Base-by-base conservation (phyloP, 306 rosid genomes). In the Cucurbita pepo region DNA sequence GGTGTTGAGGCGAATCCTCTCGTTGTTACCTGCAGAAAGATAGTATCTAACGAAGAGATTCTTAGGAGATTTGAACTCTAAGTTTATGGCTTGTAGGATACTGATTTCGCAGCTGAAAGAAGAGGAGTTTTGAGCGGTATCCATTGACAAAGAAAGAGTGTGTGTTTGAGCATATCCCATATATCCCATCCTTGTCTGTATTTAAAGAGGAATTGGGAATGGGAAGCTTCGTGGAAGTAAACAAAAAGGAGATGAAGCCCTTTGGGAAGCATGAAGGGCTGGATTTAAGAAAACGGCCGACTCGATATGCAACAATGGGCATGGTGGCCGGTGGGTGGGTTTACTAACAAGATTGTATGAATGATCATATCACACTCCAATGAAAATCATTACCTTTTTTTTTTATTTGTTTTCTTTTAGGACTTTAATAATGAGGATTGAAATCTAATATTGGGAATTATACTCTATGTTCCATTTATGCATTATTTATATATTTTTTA, bases 21-120 rank as follows among this genome's bases (percentile, higher is more conserved):
- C 76, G 78, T 81, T 75, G 79, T 66, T 81, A 47, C 86, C 88
- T n/a, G 83, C 40, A 0, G 91, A 80, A 54, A 90, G 88, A 77
- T 85, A 81, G 60, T 74, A 50, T 75, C 96, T 87, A 6, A 87
- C 75, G 70, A 93, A 87, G 11, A 88, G 74, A 53, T 79, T 73
- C 15, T 85, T 88, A 1, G 57, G 73, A 51, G 82, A 57, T 59
- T 79, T 81, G 74, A 75, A 69, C 59, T 62, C 63, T 56, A 57
- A 0, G 25, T 10, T 10, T 57, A 4, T 57, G 30, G 63, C 25
- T 57, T 21, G 16, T 25, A 82, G 61, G 50, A 92, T 85, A 75
- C 70, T 88, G 30, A 92, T 1, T 5, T 87, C 86, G 57, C 82
- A 84, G 52, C 34, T 30, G 34, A 30, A 30, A 30, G 34, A 30